phyloP scores from a whole-genome alignment of 2,329 filamentous ascomycete genomes.

The Neospermospora avenae region DNA sequence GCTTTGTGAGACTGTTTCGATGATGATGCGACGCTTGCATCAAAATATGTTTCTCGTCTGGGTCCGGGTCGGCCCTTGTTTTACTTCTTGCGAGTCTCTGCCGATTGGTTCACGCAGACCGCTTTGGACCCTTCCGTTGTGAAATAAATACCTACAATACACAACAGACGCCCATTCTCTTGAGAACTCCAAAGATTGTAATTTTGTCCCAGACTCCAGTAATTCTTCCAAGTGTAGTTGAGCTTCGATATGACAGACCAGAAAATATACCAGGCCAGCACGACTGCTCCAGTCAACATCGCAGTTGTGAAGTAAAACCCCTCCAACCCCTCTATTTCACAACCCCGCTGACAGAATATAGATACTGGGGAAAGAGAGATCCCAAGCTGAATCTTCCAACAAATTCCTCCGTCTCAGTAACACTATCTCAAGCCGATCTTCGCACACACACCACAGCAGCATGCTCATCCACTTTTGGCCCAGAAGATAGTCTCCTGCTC shows the following conservation, averaged over 20 bases:
- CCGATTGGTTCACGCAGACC: constrained; percentile 28
- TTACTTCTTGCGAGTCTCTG: constrained; percentile 1
- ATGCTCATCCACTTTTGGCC: constrained; percentile 69
- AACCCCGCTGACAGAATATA: constrained; percentile 31
- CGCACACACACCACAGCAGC: constrained; percentile 95
- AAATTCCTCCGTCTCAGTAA: constrained; percentile 96
- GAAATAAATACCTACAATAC: not conserved
- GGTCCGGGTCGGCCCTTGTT: constrained; percentile 12
- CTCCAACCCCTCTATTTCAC: constrained; percentile 19
- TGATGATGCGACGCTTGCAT: constrained; percentile 12
- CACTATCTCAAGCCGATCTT: constrained; percentile 88
- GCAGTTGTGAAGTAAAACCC: constrained; percentile 83
- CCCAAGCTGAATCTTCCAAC: constrained; percentile 91
- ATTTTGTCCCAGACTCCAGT: constrained; percentile 1
- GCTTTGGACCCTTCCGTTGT: constrained; percentile 6
- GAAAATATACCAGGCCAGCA: constrained; percentile 81
- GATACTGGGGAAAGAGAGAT: constrained; percentile 97
- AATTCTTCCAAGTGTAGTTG: not conserved
- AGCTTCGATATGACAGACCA: constrained; percentile 32
- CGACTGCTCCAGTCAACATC: constrained; percentile 96
- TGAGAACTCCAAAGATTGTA: constrained; percentile 3
- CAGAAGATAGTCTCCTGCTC: constrained; percentile 72
- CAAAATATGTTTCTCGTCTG: constrained; percentile 14
- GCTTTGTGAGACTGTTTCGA: too few relatives aligned
- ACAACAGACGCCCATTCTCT: constrained; percentile 4